Conservation (phyloP, 768 basidiomycete species). For the Termitomyces heimii region DNA sequence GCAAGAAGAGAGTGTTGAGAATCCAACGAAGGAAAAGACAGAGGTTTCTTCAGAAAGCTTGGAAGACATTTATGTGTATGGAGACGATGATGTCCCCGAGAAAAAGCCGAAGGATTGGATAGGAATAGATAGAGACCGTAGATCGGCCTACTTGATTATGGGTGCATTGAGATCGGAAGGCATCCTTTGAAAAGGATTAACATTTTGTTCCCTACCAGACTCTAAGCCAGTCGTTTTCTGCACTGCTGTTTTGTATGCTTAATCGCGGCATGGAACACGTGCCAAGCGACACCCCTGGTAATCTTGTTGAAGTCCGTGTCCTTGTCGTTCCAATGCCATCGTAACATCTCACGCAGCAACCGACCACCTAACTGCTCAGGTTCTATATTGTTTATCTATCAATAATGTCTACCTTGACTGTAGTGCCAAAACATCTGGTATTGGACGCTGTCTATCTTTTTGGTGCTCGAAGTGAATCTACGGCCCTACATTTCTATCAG, state of each 20-base stretch:
- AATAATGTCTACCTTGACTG: constrained; percentile 9
- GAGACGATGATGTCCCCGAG: constrained; percentile 46
- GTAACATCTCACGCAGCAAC: neutral
- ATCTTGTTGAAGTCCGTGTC: neutral
- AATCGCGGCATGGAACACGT: neutral
- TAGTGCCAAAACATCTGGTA: constrained; percentile 2
- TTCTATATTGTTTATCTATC: neutral
- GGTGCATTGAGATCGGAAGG: constrained; percentile 72
- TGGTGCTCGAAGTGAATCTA: constrained; percentile 17
- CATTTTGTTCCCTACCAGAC: neutral
- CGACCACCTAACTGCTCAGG: neutral
- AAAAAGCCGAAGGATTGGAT: constrained; percentile 64
- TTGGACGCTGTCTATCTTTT: neutral
- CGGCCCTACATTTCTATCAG: constrained; percentile 68
- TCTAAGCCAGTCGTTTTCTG: neutral
- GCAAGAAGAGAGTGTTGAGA: constrained; percentile 38
- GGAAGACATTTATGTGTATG: constrained; percentile 59
- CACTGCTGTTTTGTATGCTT: too few relatives aligned
- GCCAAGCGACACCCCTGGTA: too few relatives aligned
- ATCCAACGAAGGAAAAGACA: constrained; percentile 15
- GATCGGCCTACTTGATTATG: constrained; percentile 76
- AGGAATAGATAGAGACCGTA: constrained; percentile 71
- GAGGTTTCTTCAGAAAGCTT: constrained; percentile 17
- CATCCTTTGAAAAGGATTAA: constrained; percentile 33
- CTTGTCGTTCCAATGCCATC: neutral